Percentiles rank a stretch among this genome's conserved stretches.
Conservation (phyloP, 345 rosid species). For the Sisymbrium irio region DNA sequence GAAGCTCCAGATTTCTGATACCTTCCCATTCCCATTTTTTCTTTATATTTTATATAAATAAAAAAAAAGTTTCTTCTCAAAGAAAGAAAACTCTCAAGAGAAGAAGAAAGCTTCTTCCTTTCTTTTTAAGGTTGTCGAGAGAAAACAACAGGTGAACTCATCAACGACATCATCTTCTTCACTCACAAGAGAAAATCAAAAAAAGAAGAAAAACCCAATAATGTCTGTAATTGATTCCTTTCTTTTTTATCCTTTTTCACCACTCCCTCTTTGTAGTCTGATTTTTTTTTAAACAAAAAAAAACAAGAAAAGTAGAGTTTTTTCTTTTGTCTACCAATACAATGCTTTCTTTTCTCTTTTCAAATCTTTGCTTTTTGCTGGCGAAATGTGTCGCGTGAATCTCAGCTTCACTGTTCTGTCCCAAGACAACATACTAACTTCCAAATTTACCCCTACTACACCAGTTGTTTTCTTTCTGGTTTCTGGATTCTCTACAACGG, state of each 20-base stretch:
- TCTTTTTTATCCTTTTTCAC: slow-evolving; percentile 1
- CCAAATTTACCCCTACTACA: slow-evolving; percentile 25
- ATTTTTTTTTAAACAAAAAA: neutral
- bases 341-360: neutral
- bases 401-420: slow-evolving; percentile 24
- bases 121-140: slow-evolving; percentile 32
- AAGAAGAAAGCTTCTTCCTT: slow-evolving; percentile 21
- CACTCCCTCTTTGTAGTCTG: neutral
- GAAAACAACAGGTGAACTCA: slow-evolving; percentile 32
- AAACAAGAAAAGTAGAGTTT: slow-evolving; percentile 14
- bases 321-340: neutral
- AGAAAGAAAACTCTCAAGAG: neutral
- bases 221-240: slow-evolving; percentile 23
- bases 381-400: slow-evolving; percentile 24
- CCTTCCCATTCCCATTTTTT: slow-evolving; percentile 32
- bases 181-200: neutral
- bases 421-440: slow-evolving; percentile 14
- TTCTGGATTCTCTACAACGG: slow-evolving; percentile 17
- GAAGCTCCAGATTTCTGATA: slow-evolving; percentile 44
- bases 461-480: neutral
- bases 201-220: slow-evolving; percentile 13
- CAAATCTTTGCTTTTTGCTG: slow-evolving; percentile 14
- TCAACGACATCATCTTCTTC: slow-evolving; percentile 30
- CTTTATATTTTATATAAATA: neutral
- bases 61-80: neutral